A percentile compares a stretch with the other conserved stretches of the same genome.
Evolutionary conservation across 108 stramenopile genomes (phyloP).

Genomic region (Pseudonitzschia multiseries): DNA sequence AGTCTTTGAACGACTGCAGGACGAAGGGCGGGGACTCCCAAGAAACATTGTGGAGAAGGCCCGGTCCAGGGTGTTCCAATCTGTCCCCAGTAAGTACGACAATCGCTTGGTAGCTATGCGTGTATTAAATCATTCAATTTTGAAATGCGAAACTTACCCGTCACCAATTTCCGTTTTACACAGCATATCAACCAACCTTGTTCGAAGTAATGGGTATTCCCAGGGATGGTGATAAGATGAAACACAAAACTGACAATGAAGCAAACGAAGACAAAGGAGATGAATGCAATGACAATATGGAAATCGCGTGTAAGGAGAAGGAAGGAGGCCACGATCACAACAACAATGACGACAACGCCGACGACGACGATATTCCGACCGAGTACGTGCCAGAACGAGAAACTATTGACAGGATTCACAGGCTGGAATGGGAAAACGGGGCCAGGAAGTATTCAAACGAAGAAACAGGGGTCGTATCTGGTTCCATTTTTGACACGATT

Average conservation of each 20-base stretch:
- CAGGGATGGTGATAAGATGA: neutral
- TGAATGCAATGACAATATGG: neutral
- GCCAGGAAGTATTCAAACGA: neutral
- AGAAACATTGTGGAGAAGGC: constrained; percentile 5
- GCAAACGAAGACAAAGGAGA: neutral
- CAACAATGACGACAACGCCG: neutral
- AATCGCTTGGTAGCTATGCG: neutral
- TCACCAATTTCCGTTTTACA: neutral
- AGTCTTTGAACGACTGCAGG: constrained; percentile 20
- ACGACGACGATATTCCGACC: neutral
- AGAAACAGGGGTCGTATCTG: neutral
- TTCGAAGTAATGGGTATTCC: constrained; percentile 35
- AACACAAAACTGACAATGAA: neutral
- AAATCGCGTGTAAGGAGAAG: neutral
- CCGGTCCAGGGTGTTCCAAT: constrained; percentile 20
- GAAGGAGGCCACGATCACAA: neutral
- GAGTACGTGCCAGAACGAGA: constrained; percentile 13
- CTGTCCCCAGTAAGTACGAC: constrained; percentile 27
- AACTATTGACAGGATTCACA: neutral
- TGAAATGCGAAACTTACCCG: too few species aligned
- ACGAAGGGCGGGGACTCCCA: constrained; percentile 8
- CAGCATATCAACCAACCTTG: constrained; percentile 33
- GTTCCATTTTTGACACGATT: constrained; percentile 6
- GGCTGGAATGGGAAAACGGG: constrained; percentile 6
- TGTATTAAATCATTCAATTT: neutral